Conservation (phyloP, 2,329 filamentous ascomycete species). For the Blastomyces percursus region DNA sequence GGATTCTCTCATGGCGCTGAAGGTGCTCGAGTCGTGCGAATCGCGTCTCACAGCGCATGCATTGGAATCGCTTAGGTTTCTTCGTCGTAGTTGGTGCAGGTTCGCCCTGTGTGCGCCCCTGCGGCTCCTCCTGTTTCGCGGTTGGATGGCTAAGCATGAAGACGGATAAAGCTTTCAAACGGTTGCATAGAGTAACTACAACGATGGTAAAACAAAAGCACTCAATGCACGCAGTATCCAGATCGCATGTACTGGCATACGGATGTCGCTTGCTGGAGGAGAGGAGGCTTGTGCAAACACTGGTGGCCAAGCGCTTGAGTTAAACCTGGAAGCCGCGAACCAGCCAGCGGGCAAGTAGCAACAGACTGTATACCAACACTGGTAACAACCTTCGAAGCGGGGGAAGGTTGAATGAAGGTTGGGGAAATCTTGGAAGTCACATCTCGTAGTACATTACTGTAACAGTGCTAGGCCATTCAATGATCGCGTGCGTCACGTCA, state of each 20-base stretch:
- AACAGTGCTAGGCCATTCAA: not conserved
- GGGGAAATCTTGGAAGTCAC: not conserved
- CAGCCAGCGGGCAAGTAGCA: not conserved
- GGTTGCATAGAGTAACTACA: not conserved
- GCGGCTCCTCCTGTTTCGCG: not conserved
- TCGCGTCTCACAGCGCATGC: constrained; percentile 3
- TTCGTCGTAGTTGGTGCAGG: not conserved
- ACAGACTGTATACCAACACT: too few species aligned
- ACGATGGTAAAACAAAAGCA: not conserved
- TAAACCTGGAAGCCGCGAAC: not conserved
- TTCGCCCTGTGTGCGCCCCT: not conserved
- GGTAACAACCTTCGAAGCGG: not conserved
- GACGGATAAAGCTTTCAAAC: not conserved
- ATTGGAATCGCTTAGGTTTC: constrained; percentile 4
- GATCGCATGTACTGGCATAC: not conserved
- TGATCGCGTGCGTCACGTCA: not conserved
- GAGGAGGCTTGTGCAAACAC: not conserved
- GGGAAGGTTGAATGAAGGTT: not conserved
- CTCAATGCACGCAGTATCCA: not conserved
- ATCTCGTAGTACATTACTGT: not conserved
- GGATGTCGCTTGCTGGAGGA: not conserved
- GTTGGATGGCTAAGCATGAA: not conserved
- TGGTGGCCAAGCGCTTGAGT: not conserved
- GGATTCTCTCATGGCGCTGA: constrained; percentile 32
- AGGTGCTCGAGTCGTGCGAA: constrained; percentile 32